phyloP scores from a whole-genome alignment of 805 yeast species.

The Lachancea kluyveri region DNA sequence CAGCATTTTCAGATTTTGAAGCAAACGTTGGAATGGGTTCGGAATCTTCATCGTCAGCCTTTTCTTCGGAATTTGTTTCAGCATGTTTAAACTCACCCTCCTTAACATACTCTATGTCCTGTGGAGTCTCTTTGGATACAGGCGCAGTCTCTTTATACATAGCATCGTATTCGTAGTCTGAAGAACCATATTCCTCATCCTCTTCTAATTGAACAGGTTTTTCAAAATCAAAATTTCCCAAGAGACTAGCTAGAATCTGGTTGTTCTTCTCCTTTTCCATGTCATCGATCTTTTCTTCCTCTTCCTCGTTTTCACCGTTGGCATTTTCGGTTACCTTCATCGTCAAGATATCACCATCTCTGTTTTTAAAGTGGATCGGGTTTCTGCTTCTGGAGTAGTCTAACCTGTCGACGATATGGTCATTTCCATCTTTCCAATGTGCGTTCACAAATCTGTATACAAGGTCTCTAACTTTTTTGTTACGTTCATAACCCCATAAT shows the following conservation, averaged over 20 bases:
- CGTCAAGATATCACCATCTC: constrained; percentile 5
- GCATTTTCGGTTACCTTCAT: constrained; percentile 3
- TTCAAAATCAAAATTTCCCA: constrained; percentile 46
- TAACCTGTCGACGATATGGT: constrained; percentile 66
- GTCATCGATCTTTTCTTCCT: constrained; percentile 34
- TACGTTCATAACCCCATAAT: constrained; percentile 86
- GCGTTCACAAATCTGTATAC: constrained; percentile 58
- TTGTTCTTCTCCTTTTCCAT: constrained; percentile 39
- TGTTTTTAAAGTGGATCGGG: constrained; percentile 5
- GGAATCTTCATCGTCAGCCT: constrained; percentile 17
- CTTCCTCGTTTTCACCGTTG: constrained; percentile 20
- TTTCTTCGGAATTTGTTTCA: constrained; percentile 13
- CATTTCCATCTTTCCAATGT: constrained; percentile 74
- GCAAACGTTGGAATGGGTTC: too few species aligned
- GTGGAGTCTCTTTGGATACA: constrained; percentile 30
- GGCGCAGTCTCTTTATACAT: constrained; percentile 17
- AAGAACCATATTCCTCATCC: constrained; percentile 35
- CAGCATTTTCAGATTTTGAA: constrained; percentile 4
- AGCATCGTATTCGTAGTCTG: constrained; percentile 43
- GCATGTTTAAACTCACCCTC: constrained; percentile 27
- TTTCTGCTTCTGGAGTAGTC: constrained; percentile 22
- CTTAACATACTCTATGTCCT: constrained; percentile 18
- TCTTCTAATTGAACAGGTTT: constrained; percentile 40
- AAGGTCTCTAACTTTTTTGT: constrained; percentile 53
- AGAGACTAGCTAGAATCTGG: constrained; percentile 42